Evolutionary conservation across 179 eudicot species (phyloP), one percentile per base, ranked within the genome.

Genomic region (Sideroxylon spinosum): DNA sequence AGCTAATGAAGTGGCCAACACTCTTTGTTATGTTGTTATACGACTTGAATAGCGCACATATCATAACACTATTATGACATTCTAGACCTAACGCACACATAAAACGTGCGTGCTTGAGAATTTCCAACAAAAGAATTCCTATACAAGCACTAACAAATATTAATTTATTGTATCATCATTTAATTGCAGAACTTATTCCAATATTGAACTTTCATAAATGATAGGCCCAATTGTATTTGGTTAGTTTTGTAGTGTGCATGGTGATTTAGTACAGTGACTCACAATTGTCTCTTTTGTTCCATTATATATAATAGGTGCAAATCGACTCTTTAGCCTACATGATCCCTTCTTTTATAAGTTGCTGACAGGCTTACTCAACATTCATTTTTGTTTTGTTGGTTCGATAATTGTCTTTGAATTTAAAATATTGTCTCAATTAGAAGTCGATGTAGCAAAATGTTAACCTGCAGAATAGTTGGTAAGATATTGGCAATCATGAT

Each of bases 231-330:
- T 37, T 44, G 12, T 16, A 61, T 23, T 75, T 75, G 8, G 32
- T 37, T 32, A 1, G 32, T 37, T 32, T 32, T 37, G 44, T 3
- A 37, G 1, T 13, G n/a, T 20, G 59, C 26, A 10, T 64, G 48
- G 71, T 76, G 44, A 17, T 85, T 79, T 37, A 10, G 32, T 16
- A 25, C 61, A 25, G 32, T 59, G 48, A 50, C 57, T 62, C 49
- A 64, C 49, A 64, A 13, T 25, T 64, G 46, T 50, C 46, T 9
- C 7, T 50, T 23, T 46, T 48, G 17, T 25, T 44, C 23, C 37
- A 17, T 28, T 13, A 20, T 20, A 22, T 13, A 14, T 62, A 44
- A 50, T 23, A 46, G 37, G 37, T 37, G 44, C 3, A 37, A 37
- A 37, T 37, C 1, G 3, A 37, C 44, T 37, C 1, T 37, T 37